A percentile compares a stretch with the other conserved stretches of the same genome.
Evolutionary conservation across 2,329 filamentous ascomycete genomes (phyloP).

Genomic region (Phoma sp.): DNA sequence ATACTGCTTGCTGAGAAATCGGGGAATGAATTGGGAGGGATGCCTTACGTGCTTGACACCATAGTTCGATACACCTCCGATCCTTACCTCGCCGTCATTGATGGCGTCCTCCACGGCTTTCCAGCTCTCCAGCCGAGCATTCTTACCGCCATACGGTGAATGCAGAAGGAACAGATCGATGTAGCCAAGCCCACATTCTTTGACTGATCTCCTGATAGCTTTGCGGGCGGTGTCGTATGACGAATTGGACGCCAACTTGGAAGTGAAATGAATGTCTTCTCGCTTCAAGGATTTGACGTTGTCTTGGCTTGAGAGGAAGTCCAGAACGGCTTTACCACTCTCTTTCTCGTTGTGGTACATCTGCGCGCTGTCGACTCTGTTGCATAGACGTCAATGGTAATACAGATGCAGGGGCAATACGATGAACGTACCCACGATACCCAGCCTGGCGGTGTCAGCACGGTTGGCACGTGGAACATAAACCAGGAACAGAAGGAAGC

Average conservation of each 20-base stretch:
- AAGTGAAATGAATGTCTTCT: conserved; percentile 78
- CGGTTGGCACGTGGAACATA: conserved; percentile 6
- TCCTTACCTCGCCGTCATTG: conserved; percentile 70
- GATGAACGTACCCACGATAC: conserved; percentile 50
- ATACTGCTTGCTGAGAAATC: neutral
- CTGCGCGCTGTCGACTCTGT: conserved; percentile 63
- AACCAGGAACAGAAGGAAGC: conserved; percentile 31
- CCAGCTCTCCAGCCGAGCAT: conserved; percentile 74
- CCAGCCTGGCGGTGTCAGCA: conserved; percentile 48
- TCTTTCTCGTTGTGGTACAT: conserved; percentile 74
- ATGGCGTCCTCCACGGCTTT: conserved; percentile 78
- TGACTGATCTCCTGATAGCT: conserved; percentile 70
- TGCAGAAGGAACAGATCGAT: conserved; percentile 82
- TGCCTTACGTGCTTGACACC: conserved; percentile 71
- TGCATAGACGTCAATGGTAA: conserved; percentile 28
- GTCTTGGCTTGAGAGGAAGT: conserved; percentile 58
- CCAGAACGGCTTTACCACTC: conserved; percentile 68
- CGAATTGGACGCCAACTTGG: conserved; percentile 73
- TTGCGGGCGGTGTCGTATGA: conserved; percentile 71
- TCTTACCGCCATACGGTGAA: conserved; percentile 75
- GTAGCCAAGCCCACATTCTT: conserved; percentile 71
- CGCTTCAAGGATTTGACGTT: conserved; percentile 63
- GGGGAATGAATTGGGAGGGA: neutral
- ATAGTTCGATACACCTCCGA: conserved; percentile 79
- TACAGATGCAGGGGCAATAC: conserved; percentile 19